Percentiles rank a stretch among this genome's conserved stretches.
Conservation (phyloP, 2,329 filamentous ascomycete species). For the Penicillium sp. region DNA sequence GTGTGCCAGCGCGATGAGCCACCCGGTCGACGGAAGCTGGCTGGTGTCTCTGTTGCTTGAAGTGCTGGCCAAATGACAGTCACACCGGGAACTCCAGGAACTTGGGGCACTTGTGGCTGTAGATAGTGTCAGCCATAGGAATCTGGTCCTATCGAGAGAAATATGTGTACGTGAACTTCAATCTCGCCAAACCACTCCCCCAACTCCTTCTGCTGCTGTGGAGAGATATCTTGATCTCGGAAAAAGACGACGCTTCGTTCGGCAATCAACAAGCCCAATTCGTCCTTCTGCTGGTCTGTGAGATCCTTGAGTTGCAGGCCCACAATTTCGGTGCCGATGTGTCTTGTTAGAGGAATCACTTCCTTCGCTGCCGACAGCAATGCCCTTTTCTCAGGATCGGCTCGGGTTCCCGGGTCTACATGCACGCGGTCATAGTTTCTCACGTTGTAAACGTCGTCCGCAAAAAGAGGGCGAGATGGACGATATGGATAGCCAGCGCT, state of each 20-base stretch:
- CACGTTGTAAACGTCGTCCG: slow-evolving; percentile 69
- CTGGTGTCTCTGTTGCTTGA: slow-evolving; percentile 58
- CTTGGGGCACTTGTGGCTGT: slow-evolving; percentile 68
- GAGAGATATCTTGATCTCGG: slow-evolving; percentile 59
- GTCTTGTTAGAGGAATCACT: slow-evolving; percentile 59
- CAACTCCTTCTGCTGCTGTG: slow-evolving; percentile 62
- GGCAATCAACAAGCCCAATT: slow-evolving; percentile 61
- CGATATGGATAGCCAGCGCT: slow-evolving; percentile 70
- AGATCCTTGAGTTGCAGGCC: slow-evolving; percentile 63
- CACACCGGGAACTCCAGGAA: slow-evolving; percentile 64
- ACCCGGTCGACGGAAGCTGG: slow-evolving; percentile 65
- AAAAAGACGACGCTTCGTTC: slow-evolving; percentile 67
- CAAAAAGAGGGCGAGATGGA: slow-evolving; percentile 63
- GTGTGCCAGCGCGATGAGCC: slow-evolving; percentile 69
- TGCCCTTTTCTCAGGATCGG: slow-evolving; percentile 63
- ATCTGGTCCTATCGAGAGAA: not conserved
- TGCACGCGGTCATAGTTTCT: slow-evolving; percentile 56
- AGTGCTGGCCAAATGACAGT: slow-evolving; percentile 70
- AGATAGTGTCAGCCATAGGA: not conserved
- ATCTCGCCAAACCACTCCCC: slow-evolving; percentile 64
- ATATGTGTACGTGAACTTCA: slow-evolving; percentile 61
- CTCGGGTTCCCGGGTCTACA: slow-evolving; percentile 61
- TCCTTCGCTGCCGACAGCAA: slow-evolving; percentile 61
- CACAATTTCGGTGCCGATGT: slow-evolving; percentile 65
- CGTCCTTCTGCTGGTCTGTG: slow-evolving; percentile 58